Percentiles rank a stretch among this genome's conserved stretches.
These are phyloP conservation scores for Neurospora sp. DNA, from an alignment of 495 filamentous ascomycete species.

Conservation along the genomic window DNA sequence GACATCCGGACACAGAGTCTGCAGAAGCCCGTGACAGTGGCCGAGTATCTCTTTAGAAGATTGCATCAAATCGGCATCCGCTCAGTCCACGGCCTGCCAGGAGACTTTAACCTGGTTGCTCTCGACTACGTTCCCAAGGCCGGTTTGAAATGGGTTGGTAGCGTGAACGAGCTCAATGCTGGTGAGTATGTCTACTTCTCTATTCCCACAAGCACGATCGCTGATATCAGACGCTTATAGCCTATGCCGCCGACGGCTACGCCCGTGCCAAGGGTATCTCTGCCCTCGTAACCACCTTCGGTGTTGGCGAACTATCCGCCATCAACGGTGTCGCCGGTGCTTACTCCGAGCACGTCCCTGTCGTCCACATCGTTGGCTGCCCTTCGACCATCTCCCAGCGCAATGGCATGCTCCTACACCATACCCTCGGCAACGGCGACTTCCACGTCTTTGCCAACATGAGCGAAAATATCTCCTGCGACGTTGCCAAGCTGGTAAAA, in stretches of 20 bases:
- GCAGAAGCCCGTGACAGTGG: conserved; percentile 37
- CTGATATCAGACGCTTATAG: conserved; percentile 18
- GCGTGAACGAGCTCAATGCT: conserved; percentile 75
- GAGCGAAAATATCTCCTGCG: conserved; percentile 60
- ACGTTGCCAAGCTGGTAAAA: conserved; percentile 58
- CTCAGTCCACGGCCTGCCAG: conserved; percentile 62
- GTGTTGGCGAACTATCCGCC: conserved; percentile 70
- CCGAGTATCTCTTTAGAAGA: conserved; percentile 59
- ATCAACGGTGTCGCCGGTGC: conserved; percentile 64
- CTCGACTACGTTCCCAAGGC: conserved; percentile 56
- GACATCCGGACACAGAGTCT: conserved; percentile 30
- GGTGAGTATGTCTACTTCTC: conserved; percentile 27
- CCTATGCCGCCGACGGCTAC: conserved; percentile 75
- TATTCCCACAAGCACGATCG: neutral
- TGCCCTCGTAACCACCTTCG: conserved; percentile 70
- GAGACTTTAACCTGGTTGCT: conserved; percentile 64
- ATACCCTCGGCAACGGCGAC: conserved; percentile 87
- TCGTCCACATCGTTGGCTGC: conserved; percentile 75
- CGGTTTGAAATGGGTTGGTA: conserved; percentile 67
- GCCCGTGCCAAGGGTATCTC: conserved; percentile 62
- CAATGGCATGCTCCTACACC: conserved; percentile 68
- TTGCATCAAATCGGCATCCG: conserved; percentile 59
- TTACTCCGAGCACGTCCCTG: conserved; percentile 64
- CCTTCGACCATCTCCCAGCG: conserved; percentile 51
- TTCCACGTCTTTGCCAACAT: conserved; percentile 80